These are phyloP conservation scores for Paspalum notatum DNA, from an alignment of 176 grass and related monocot species.

Conservation along the genomic window DNA sequence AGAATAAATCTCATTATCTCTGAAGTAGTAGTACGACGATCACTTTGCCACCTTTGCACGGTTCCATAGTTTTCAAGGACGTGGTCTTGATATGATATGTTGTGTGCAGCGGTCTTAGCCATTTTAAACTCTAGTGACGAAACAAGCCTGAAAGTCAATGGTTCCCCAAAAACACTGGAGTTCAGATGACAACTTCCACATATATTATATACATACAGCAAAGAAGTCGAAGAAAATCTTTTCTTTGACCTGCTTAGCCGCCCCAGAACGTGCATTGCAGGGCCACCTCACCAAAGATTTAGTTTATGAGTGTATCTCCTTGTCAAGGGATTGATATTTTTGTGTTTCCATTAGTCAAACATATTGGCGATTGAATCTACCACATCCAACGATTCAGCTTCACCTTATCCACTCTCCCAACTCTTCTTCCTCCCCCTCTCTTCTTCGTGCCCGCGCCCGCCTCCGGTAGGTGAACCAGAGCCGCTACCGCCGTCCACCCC, in stretches of 20 bases:
- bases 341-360: too few species aligned
- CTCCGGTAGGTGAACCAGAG: too few species aligned
- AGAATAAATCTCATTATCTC: neutral
- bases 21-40: neutral
- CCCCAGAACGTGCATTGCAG: slow-evolving; percentile 2
- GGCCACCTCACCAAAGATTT: neutral
- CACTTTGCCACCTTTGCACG: neutral
- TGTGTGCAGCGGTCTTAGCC: neutral
- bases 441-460: too few species aligned
- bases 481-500: too few species aligned
- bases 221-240: neutral
- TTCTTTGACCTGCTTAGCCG: slow-evolving; percentile 9
- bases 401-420: too few species aligned
- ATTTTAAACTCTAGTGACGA: neutral
- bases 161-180: neutral
- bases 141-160: neutral
- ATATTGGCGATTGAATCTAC: too few species aligned
- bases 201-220: neutral
- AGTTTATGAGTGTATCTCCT: too few species aligned
- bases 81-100: neutral
- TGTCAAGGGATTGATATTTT: too few species aligned
- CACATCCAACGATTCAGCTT: too few species aligned
- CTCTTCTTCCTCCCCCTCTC: too few species aligned
- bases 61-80: neutral
- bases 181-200: neutral